A percentile compares a stretch with the other conserved stretches of the same genome.
phyloP scores from a whole-genome alignment of 345 rosid species.

The Toxicodendron radicans region DNA sequence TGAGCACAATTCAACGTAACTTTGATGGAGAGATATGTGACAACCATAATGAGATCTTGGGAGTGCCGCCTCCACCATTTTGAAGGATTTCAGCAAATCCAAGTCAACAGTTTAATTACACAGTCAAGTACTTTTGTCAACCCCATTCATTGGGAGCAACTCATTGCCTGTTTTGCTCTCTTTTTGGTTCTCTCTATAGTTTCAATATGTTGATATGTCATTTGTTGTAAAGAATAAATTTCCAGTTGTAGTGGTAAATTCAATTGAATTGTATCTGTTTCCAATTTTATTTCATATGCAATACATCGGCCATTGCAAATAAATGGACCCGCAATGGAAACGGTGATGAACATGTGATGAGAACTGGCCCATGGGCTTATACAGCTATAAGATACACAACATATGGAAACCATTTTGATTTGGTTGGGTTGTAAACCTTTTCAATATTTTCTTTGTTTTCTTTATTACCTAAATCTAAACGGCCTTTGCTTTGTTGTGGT shows the following conservation, averaged over 20 bases:
- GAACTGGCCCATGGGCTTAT: too few species aligned
- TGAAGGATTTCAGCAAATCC: neutral
- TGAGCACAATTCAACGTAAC: constrained; percentile 29
- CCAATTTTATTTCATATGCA: neutral
- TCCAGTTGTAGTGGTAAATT: neutral
- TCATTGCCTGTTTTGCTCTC: neutral
- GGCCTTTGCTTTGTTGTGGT: too few species aligned
- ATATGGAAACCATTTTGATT: too few species aligned
- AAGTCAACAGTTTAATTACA: constrained; percentile 9
- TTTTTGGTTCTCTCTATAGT: neutral
- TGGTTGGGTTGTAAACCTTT: too few species aligned
- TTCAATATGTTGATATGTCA: neutral
- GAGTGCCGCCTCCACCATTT: neutral
- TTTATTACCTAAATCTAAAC: too few species aligned
- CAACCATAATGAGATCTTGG: neutral
- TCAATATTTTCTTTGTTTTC: too few species aligned
- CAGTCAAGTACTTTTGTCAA: neutral
- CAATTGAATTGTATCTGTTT: neutral
- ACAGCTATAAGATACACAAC: too few species aligned
- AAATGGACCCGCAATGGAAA: too few species aligned
- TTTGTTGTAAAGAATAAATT: constrained; percentile 15
- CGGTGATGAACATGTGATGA: too few species aligned
- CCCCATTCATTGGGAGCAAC: constrained; percentile 11
- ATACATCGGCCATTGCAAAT: too few species aligned
- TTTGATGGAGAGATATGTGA: neutral